Evolutionary conservation across 1,284 basidiomycete genomes (phyloP).

Genomic region (Golubevia pallescens): DNA sequence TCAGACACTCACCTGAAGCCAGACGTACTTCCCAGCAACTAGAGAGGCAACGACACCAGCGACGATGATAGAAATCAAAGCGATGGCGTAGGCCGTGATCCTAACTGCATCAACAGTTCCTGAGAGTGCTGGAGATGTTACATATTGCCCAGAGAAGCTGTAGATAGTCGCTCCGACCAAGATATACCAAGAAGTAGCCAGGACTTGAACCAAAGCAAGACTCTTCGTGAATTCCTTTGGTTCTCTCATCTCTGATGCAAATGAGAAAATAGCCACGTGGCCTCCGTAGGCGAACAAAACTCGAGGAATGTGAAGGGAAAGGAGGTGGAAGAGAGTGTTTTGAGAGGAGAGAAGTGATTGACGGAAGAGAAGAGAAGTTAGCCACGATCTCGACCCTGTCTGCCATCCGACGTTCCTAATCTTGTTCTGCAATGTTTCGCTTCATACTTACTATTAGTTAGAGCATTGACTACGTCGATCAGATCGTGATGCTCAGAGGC

Average conservation of each 20-base stretch:
- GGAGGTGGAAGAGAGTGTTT: background rate
- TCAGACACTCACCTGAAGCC: slow-evolving; percentile 10
- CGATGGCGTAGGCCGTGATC: slow-evolving; percentile 54
- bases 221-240: slow-evolving; percentile 64
- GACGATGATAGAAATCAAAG: slow-evolving; percentile 60
- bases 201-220: slow-evolving; percentile 51
- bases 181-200: slow-evolving; percentile 42
- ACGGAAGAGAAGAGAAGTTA: too few species aligned
- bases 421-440: too few species aligned
- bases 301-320: background rate
- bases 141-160: slow-evolving; percentile 55
- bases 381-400: too few species aligned
- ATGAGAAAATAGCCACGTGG: slow-evolving; percentile 59
- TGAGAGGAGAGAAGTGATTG: background rate
- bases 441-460: slow-evolving; percentile 35
- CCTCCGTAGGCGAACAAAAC: slow-evolving; percentile 61
- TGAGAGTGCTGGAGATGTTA: slow-evolving; percentile 55
- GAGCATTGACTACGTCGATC: slow-evolving; percentile 50
- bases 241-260: slow-evolving; percentile 60
- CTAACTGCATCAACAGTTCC: slow-evolving; percentile 48
- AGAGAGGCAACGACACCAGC: slow-evolving; percentile 59
- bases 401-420: too few species aligned
- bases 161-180: slow-evolving; percentile 55
- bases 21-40: slow-evolving; percentile 62
- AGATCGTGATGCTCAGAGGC: slow-evolving; percentile 32